These are phyloP conservation scores for Bromus sterilis DNA, from an alignment of 176 grass and related monocot genomes.

Conservation along the genomic window DNA sequence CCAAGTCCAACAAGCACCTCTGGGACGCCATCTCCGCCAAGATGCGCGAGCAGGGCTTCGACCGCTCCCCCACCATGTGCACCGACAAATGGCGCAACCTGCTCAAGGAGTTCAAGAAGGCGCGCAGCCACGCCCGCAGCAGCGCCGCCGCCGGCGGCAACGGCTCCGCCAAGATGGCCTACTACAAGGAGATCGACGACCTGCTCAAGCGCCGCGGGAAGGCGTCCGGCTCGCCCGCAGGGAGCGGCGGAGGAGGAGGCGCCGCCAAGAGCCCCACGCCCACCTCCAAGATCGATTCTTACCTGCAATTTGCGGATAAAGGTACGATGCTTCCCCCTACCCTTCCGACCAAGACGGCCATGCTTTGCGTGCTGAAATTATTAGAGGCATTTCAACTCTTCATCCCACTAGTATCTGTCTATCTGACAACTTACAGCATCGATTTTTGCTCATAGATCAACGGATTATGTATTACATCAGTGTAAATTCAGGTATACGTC, in stretches of 20 bases:
- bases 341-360: not conserved
- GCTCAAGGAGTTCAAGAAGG: constrained; percentile 99
- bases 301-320: constrained; percentile 80
- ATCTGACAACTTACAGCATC: not conserved
- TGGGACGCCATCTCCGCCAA: constrained; percentile 93
- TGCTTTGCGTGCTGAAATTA: constrained; percentile 5
- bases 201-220: constrained; percentile 76
- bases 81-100: constrained; percentile 98
- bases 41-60: constrained; percentile 90
- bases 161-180: constrained; percentile 77
- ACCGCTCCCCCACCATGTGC: constrained; percentile 97
- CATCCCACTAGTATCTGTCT: not conserved
- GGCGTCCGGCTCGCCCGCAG: not conserved
- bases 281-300: constrained; percentile 78
- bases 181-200: constrained; percentile 98
- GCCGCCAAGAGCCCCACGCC: constrained; percentile 37
- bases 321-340: constrained; percentile 16
- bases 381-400: not conserved
- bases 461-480: not conserved
- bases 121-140: constrained; percentile 66
- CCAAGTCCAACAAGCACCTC: constrained; percentile 98
- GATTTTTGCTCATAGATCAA: not conserved
- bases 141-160: constrained; percentile 41
- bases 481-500: not conserved
- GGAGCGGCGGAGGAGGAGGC: not conserved